These are phyloP conservation scores for Amphicarpaea edgeworthii DNA, from an alignment of 306 rosid species.

Conservation along the genomic window DNA sequence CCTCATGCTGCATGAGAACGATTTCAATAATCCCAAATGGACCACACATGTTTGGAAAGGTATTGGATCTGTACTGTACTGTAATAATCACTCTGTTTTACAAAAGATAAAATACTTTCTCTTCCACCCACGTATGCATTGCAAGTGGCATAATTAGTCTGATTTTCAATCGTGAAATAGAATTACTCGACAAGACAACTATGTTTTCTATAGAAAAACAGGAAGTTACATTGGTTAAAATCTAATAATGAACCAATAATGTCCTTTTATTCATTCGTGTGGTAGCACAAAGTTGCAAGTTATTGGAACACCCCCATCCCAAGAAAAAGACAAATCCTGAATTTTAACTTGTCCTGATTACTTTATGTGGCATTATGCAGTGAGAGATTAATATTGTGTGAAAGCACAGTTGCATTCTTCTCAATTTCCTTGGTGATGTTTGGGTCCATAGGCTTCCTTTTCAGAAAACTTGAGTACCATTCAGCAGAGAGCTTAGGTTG, in stretches of 20 bases:
- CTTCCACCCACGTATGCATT: no score
- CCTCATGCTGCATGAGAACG: no score
- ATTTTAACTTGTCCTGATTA: neutral
- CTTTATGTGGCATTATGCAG: slow-evolving; percentile 5
- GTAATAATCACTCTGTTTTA: no score
- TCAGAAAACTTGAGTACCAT: slow-evolving; percentile 70
- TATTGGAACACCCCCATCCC: neutral
- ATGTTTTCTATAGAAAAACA: neutral
- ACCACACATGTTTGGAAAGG: no score
- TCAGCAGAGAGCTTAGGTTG: slow-evolving; percentile 64
- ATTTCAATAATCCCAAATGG: no score
- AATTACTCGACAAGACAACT: neutral
- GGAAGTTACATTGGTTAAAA: neutral
- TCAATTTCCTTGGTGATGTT: slow-evolving; percentile 20
- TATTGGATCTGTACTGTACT: no score
- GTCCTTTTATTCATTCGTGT: slow-evolving; percentile 12
- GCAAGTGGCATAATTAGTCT: neutral
- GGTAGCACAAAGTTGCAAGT: neutral
- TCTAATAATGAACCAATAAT: neutral
- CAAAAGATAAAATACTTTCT: no score
- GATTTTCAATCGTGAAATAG: neutral
- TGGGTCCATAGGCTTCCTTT: slow-evolving; percentile 27
- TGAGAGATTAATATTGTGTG: neutral
- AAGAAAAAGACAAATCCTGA: neutral
- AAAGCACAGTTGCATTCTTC: slow-evolving; percentile 21